These are phyloP conservation scores for Botryosphaeria dothidea DNA, from an alignment of 2,329 filamentous ascomycete genomes.

Conservation along the genomic window DNA sequence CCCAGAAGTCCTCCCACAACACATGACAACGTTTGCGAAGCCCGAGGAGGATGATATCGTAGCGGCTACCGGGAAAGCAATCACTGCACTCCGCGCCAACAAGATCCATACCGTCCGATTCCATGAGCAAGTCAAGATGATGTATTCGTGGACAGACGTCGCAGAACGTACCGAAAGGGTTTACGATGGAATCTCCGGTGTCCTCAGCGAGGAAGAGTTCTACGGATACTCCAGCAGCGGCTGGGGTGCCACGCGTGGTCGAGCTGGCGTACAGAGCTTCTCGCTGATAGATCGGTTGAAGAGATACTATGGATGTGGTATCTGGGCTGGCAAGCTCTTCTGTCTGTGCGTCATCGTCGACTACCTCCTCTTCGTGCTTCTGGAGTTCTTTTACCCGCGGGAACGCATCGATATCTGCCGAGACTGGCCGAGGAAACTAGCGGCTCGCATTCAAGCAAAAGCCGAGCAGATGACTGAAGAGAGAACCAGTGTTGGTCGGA, in stretches of 20 bases:
- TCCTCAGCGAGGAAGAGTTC: slow-evolving; percentile 82
- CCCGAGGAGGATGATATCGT: slow-evolving; percentile 97
- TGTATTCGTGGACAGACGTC: slow-evolving; percentile 99
- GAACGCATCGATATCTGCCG: slow-evolving; percentile 85
- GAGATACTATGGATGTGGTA: slow-evolving; percentile 94
- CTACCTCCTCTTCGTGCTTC: slow-evolving; percentile 83
- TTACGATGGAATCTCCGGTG: slow-evolving; percentile 88
- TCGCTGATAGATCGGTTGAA: slow-evolving; percentile 93
- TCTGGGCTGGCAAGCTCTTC: slow-evolving; percentile 98
- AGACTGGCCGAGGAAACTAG: slow-evolving; percentile 84
- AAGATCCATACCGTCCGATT: slow-evolving; percentile 90
- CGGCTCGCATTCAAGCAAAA: neutral
- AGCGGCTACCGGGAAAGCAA: slow-evolving; percentile 83
- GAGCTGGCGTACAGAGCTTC: slow-evolving; percentile 76
- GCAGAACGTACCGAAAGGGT: slow-evolving; percentile 91
- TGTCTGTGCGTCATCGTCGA: slow-evolving; percentile 93
- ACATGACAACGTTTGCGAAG: slow-evolving; percentile 97
- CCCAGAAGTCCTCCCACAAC: slow-evolving; percentile 88
- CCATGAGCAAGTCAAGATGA: slow-evolving; percentile 94
- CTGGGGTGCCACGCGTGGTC: slow-evolving; percentile 70
- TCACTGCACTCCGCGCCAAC: slow-evolving; percentile 79
- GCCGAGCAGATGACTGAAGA: neutral
- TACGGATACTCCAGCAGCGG: slow-evolving; percentile 74
- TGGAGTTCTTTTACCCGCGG: slow-evolving; percentile 85
- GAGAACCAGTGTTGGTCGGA: neutral